These are phyloP conservation scores for Bidens hawaiensis DNA, from an alignment of 140 eudicot genomes.

Conservation along the genomic window DNA sequence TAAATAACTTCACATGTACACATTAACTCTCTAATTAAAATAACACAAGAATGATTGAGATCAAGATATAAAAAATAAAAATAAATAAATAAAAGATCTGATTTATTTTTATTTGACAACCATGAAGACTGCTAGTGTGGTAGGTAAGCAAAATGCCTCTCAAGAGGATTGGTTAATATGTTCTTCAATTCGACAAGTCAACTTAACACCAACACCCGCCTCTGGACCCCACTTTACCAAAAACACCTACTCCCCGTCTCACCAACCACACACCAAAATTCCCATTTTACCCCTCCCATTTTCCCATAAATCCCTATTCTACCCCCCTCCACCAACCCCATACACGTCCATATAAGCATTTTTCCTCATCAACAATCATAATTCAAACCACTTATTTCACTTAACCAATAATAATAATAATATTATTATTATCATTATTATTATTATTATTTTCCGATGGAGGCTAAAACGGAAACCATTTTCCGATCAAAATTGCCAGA, in stretches of 20 bases:
- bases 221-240: conserved; percentile 30
- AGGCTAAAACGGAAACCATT: conserved; percentile 16
- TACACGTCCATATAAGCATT: conserved; percentile 27
- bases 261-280: conserved; percentile 24
- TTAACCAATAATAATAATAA: neutral
- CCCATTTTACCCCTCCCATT: conserved; percentile 13
- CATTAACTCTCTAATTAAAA: too few species aligned
- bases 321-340: conserved; percentile 32
- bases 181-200: conserved; percentile 18
- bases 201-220: conserved; percentile 18
- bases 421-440: too few species aligned
- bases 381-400: neutral
- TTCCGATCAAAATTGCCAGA: conserved; percentile 62
- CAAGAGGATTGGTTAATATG: neutral
- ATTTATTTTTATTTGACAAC: neutral
- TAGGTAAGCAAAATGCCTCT: conserved; percentile 30
- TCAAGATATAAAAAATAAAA: neutral
- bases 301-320: neutral
- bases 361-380: neutral
- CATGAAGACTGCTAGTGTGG: conserved; percentile 14
- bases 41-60: neutral
- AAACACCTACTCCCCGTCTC: conserved; percentile 30
- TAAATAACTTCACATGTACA: too few species aligned
- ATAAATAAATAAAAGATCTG: neutral
- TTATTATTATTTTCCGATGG: conserved; percentile 15